These are phyloP conservation scores for Fomitopsis pinicola DNA, from an alignment of 1,284 basidiomycete species.

Conservation along the genomic window DNA sequence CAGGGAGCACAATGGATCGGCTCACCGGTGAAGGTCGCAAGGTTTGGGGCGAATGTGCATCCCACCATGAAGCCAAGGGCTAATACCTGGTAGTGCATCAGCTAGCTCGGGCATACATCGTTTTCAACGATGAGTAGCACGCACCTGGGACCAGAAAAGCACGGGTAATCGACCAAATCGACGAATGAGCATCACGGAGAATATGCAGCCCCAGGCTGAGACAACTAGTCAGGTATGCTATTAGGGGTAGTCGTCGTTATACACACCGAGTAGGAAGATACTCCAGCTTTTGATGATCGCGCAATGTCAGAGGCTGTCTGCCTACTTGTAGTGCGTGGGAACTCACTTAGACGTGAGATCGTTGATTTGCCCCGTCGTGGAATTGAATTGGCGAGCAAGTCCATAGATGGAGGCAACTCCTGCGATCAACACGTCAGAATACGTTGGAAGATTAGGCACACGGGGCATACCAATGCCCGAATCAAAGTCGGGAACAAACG, in stretches of 20 bases:
- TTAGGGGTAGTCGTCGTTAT: not conserved
- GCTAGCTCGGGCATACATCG: not conserved
- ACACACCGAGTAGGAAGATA: constrained; percentile 58
- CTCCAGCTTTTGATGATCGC: constrained; percentile 45
- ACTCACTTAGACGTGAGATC: constrained; percentile 58
- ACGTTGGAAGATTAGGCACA: not conserved
- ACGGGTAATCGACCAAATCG: constrained; percentile 57
- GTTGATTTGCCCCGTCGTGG: constrained; percentile 57
- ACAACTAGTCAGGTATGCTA: not conserved
- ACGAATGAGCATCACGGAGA: constrained; percentile 56
- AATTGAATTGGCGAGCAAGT: constrained; percentile 53
- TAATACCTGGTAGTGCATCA: constrained; percentile 31
- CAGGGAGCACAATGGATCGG: not conserved
- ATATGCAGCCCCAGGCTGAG: constrained; percentile 54
- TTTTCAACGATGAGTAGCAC: not conserved
- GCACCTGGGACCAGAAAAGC: constrained; percentile 59
- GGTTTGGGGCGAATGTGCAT: constrained; percentile 48
- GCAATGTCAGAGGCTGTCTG: not conserved
- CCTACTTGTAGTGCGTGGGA: not conserved
- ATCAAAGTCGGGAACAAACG: constrained; percentile 67
- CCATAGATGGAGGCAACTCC: constrained; percentile 59
- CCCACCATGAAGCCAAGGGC: constrained; percentile 47
- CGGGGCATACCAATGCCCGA: constrained; percentile 52
- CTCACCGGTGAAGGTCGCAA: constrained; percentile 49
- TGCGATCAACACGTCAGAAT: constrained; percentile 14